Evolutionary conservation across 345 rosid genomes (phyloP).

Genomic region (Pelargonium nanum): DNA sequence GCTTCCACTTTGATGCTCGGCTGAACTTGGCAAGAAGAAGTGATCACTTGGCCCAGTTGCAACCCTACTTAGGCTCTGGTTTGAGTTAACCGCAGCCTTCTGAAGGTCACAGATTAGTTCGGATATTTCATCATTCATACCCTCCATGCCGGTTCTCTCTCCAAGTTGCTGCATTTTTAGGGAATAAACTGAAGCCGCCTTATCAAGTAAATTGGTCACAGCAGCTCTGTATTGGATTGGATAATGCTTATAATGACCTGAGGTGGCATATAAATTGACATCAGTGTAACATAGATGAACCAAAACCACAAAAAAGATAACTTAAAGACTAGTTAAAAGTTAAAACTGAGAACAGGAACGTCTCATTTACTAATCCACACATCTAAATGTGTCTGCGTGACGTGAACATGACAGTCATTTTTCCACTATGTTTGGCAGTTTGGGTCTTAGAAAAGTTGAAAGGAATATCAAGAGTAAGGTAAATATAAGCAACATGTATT

Average conservation of each 20-base stretch:
- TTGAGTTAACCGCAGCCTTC: slow-evolving; percentile 80
- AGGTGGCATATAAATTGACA: slow-evolving; percentile 9
- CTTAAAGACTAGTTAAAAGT: not conserved
- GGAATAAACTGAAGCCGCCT: slow-evolving; percentile 44
- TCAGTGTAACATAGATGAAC: too few relatives aligned
- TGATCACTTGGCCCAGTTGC: slow-evolving; percentile 70
- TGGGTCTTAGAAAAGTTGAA: too few relatives aligned
- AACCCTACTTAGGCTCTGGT: slow-evolving; percentile 78
- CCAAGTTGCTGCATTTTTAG: slow-evolving; percentile 47
- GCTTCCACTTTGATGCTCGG: slow-evolving; percentile 24
- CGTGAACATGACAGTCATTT: too few relatives aligned
- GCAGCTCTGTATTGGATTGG: slow-evolving; percentile 70
- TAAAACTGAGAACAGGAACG: too few relatives aligned
- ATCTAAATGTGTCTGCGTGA: not conserved
- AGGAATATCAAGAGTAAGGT: too few relatives aligned
- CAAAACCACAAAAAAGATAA: not conserved
- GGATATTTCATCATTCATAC: slow-evolving; percentile 55
- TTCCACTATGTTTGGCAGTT: too few relatives aligned
- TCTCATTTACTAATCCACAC: not conserved
- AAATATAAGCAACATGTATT: too few relatives aligned
- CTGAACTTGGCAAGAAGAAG: slow-evolving; percentile 74
- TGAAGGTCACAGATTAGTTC: slow-evolving; percentile 76
- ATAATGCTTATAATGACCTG: slow-evolving; percentile 66
- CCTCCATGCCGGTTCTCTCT: slow-evolving; percentile 38
- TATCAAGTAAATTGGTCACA: slow-evolving; percentile 54